Base-by-base conservation (phyloP, 805 yeast species). In the Yamadazyma scolyti region DNA sequence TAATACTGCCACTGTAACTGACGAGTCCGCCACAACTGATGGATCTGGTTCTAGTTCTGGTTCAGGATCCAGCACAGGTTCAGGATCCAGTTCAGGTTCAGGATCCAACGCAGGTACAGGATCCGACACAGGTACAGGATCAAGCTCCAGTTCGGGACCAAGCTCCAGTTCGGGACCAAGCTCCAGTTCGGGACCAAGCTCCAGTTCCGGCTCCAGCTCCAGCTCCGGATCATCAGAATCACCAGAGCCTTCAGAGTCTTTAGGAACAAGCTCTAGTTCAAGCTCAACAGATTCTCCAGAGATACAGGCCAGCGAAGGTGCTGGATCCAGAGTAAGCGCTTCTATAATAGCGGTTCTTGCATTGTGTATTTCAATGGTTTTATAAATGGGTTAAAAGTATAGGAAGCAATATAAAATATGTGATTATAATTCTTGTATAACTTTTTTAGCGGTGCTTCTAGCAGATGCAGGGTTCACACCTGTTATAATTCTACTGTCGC, bases 401-500 rank as follows among this genome's bases (percentile, higher is more conserved):
- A n/a, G n/a, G n/a, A n/a, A n/a, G n/a, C n/a, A n/a, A n/a, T n/a
- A n/a, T n/a, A n/a, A n/a, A n/a, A n/a, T n/a, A n/a, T n/a, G n/a
- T n/a, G n/a, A n/a, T n/a, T n/a, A n/a, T n/a, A n/a, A n/a, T n/a
- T n/a, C n/a, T n/a, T n/a, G n/a, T n/a, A n/a, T n/a, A n/a, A n/a
- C 20, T 10, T 19, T 19, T 31, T 49, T 51, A 22, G 81, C 81
- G 25, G 77, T 68, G 5, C 67, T 60, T 9, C 46, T 35, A 9
- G 80, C 79, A 26, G 76, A 66, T 12, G 72, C 74, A 14, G 85
- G 85, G 57, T 79, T 79, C 15, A 70, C 73, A 27, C 86, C 86
- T n/a, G 82, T 71, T 23, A 79, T 75, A 24, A 79, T 31, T 44
- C 71, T 71, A 16, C 79, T 81, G 47, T 79, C 85, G 16, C 58